A percentile compares a stretch with the other conserved stretches of the same genome.
phyloP scores from a whole-genome alignment of 768 basidiomycete species.

The Hortiboletus flavorubellus region DNA sequence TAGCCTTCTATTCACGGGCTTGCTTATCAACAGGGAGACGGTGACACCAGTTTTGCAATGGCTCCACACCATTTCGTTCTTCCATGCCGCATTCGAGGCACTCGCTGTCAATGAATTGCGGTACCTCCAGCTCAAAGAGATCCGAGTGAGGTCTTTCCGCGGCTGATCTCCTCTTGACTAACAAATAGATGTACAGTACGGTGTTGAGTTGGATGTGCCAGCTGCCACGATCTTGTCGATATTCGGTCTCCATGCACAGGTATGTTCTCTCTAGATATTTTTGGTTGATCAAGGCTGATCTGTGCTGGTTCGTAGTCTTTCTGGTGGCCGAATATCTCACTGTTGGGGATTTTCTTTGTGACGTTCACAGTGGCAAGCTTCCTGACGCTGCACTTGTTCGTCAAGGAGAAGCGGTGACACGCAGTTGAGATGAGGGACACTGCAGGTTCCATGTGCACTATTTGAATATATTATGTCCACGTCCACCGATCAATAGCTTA shows the following conservation, averaged over 20 bases:
- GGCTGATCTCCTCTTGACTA: not conserved
- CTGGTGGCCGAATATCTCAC: constrained; percentile 96
- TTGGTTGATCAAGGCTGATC: constrained; percentile 6
- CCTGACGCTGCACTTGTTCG: constrained; percentile 79
- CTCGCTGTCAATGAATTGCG: constrained; percentile 96
- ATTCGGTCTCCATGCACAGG: constrained; percentile 90
- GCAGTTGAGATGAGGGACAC: constrained; percentile 1
- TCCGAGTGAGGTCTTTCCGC: constrained; percentile 56
- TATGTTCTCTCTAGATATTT: constrained; percentile 18
- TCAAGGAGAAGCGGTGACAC: constrained; percentile 62
- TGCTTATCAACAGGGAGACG: constrained; percentile 91
- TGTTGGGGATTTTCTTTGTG: constrained; percentile 84
- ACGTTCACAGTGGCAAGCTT: constrained; percentile 75
- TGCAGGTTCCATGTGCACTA: not conserved
- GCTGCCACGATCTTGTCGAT: constrained; percentile 93
- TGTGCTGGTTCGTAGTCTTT: constrained; percentile 57
- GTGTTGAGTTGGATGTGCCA: constrained; percentile 94
- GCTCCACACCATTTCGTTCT: constrained; percentile 92
- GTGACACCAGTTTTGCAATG: constrained; percentile 70
- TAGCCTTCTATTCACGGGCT: constrained; percentile 92
- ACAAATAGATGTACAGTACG: constrained; percentile 60
- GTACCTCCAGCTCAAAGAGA: constrained; percentile 89
- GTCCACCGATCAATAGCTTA: not conserved
- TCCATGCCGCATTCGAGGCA: constrained; percentile 98
- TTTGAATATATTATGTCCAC: not conserved